Base-by-base conservation (phyloP, 2,329 filamentous ascomycete species). In the Atkinsonella hypoxylon region DNA sequence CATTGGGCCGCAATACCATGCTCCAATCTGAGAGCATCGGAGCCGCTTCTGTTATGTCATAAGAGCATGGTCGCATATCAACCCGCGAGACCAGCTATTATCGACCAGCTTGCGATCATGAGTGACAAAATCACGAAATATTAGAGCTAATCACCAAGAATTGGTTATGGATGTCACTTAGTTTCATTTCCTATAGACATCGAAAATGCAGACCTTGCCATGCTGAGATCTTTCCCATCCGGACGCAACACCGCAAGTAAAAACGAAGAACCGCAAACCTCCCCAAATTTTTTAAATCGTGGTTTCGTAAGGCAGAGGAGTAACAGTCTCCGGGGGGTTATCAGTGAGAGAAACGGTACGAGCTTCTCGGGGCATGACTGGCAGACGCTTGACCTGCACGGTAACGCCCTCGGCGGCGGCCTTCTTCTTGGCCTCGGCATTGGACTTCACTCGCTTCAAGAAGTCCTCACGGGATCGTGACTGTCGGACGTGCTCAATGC, bases 381-480 rank as follows among this genome's bases (percentile, higher is more conserved):
- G 84, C 71, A 85, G 84, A 73, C 93, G 83, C 89, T 98, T 98
- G 71, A 98, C 80, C 77, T 91, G 82, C 65, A 96, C 79, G 70
- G 85, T 82, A 71, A 81, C 81, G 67, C 93, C 93, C 67, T 89
- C 83, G 64, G 82, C 80, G 85, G 95, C 95, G 68, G 91, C 89
- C 80, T 94, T 78, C 74, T 84, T 85, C 83, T 90, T 93, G 75
- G 89, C 84, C 70, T 81, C 83, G 67, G 90, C 89, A 79, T 97
- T 97, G 70, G 82, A 76, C 88, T 97, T 97, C 73, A 98, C 91
- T 68, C 91, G 86, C 78, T 81, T 84, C 68, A 97, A 75, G 82
- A 98, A 97, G 73, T 93, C 91, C 67, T 97, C 91, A 70, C 93
- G 83, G 67, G 91, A 97, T 72, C 93, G 87, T 64, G 91, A 97